Evolutionary conservation across 441 rosid genomes (phyloP).

Genomic region (Gossypium armourianum): DNA sequence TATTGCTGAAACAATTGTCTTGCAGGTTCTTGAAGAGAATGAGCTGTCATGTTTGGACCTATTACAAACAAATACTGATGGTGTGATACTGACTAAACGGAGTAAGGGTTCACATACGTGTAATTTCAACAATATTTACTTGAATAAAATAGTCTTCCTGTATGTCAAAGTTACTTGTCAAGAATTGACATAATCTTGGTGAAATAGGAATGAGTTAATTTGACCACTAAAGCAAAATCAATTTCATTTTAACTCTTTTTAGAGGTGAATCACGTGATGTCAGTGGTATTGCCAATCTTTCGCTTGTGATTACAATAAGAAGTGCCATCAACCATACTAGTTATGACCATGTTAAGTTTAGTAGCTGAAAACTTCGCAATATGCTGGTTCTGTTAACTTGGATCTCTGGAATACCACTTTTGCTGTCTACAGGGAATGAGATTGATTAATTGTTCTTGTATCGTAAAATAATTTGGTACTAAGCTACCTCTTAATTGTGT

Average conservation of each 20-base stretch:
- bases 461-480: background rate
- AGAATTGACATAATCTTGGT: background rate
- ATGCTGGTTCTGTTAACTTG: background rate
- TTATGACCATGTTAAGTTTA: background rate
- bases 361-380: background rate
- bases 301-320: background rate
- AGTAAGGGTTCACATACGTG: conserved; percentile 41
- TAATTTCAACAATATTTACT: conserved; percentile 9
- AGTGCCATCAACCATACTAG: background rate
- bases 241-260: background rate
- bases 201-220: background rate
- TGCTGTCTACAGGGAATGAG: background rate
- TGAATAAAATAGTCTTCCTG: background rate
- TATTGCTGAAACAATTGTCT: conserved; percentile 12
- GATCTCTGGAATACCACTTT: background rate
- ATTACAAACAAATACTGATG: conserved; percentile 63
- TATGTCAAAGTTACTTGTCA: background rate
- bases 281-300: background rate
- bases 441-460: background rate
- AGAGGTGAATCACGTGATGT: background rate
- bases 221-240: background rate
- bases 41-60: conserved; percentile 65
- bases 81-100: conserved; percentile 57
- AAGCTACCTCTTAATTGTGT: conserved; percentile 11
- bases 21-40: conserved; percentile 84